A percentile compares a stretch with the other conserved stretches of the same genome.
Conservation (phyloP, 139 green algal genomes). For the Chlamydomonas sp. region DNA sequence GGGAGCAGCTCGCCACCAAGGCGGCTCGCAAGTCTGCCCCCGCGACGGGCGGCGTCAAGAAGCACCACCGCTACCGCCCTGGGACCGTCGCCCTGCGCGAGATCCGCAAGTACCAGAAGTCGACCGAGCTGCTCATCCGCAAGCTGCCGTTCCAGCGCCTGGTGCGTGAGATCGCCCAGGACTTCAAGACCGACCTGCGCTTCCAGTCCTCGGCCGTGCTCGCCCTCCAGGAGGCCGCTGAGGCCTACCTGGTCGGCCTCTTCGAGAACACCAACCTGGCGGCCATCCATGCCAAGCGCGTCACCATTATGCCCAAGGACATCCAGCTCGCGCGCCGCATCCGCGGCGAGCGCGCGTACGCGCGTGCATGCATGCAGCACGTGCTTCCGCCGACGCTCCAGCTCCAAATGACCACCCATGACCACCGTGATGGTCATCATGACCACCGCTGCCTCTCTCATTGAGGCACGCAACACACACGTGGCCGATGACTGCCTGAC, state of each 20-base stretch:
- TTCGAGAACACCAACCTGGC: constrained; percentile 98
- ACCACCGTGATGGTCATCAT: no score
- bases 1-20: constrained; percentile 89
- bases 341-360: constrained; percentile 35
- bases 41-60: constrained; percentile 85
- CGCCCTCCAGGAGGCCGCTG: constrained; percentile 90
- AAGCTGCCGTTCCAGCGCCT: constrained; percentile 96
- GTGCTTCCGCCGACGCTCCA: no score
- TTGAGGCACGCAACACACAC: no score
- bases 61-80: constrained; percentile 82
- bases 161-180: constrained; percentile 95
- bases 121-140: constrained; percentile 90
- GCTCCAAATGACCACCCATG: no score
- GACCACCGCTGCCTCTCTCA: no score
- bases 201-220: constrained; percentile 93
- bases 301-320: constrained; percentile 57
- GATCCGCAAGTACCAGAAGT: constrained; percentile 95
- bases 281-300: constrained; percentile 92
- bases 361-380: no score
- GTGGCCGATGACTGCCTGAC: no score
- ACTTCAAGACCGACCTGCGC: constrained; percentile 99
- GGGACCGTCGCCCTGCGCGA: constrained; percentile 85
- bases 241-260: constrained; percentile 95
- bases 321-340: constrained; percentile 49
- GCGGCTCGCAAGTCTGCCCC: constrained; percentile 86